Base-by-base conservation (phyloP, 202 grass and related monocot genomes). In the Hordeum pubiflorum region DNA sequence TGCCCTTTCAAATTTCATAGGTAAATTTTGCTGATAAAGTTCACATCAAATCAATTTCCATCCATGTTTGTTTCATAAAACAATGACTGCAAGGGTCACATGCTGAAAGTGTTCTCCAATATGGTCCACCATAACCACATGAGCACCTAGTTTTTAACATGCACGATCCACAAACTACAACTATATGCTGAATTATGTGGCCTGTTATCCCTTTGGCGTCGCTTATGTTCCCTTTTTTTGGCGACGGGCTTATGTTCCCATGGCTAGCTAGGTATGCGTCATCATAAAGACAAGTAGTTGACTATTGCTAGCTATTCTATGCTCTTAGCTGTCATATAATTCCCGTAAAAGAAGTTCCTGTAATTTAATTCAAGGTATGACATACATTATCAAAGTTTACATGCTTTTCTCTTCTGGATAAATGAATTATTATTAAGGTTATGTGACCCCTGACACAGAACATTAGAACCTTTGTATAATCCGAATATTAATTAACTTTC, bases 101-200 rank as follows among this genome's bases (percentile, higher is more conserved):
- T 0, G 20, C 39, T 69, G 48, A 50, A 64, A 82, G 36, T 65
- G 31, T 3, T 81, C 6, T 50, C 22, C 59, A 18, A 29, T 81
- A 56, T 11, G 63, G 46, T 44, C 14, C 9, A 12, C 24, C 20
- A 57, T 36, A 84, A 63, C 14, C 57, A 40, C 37, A 65, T 48
- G 37, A 38, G 20, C 43, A 67, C 72, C 15, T 83, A 75, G 34
- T 29, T 68, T 88, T 69, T 39, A 80, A 63, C 38, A 67, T 37
- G 10, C 36, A 5, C 26, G 68, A 54, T 83, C 17, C 29, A 34
- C 58, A 50, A 15, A 41, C 12, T 46, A 43, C 38, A 46, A 17
- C 34, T 44, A 18, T 75, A 70, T 50, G 46, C 1, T 50, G 9
- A 72, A 78, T 58, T 63, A 63, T 29, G 13, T 1, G 10, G 14